Base-by-base conservation (phyloP, 331 rosid genomes). In the Cydonia oblonga region DNA sequence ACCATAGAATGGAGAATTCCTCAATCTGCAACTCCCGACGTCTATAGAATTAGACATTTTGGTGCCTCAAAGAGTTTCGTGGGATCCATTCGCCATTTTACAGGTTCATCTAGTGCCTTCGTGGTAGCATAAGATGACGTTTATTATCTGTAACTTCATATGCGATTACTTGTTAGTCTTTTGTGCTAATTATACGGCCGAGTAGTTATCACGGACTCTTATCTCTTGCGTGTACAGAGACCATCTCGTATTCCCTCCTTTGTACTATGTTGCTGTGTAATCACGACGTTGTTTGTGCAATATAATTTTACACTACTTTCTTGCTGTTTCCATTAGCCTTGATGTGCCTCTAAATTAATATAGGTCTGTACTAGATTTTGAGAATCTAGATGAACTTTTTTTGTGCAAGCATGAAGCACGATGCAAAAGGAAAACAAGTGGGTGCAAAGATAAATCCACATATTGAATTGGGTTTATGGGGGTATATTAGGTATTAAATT, bases 1-100 rank as follows among this genome's bases (percentile, higher is more conserved):
- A 84, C 91, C 65, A 74, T 93, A n/a, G 92, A 93, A 75, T 93
- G 98, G 98, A 88, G 85, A 77, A 86, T 90, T 69, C 93, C 98
- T 1, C 22, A 76, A 52, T 78, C 81, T 22, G 84, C 88, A 20
- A 52, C 85, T 66, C 85, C 88, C 6, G 98, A 96, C 20, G 89
- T 93, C 23, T 93, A 88, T 77, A 78, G 93, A 72, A 79, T 90
- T 23, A 84, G 75, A 38, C 98, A 93, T 75, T 90, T 93, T 42
- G 97, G 98, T 22, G 97, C 96, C 68, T 78, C 96, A 5, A 90
- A 83, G 87, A 62, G 81, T 28, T 76, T 88, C 19, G 26, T 87
- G 24, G 90, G 97, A 54, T 83, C 97, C 0, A 79, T 90, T 64
- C 76, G 61, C 63, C 96, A 88, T 81, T 92, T 92, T 67, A 87